Base-by-base conservation (phyloP, 495 filamentous ascomycete species). In the Penicillium verhagenii region DNA sequence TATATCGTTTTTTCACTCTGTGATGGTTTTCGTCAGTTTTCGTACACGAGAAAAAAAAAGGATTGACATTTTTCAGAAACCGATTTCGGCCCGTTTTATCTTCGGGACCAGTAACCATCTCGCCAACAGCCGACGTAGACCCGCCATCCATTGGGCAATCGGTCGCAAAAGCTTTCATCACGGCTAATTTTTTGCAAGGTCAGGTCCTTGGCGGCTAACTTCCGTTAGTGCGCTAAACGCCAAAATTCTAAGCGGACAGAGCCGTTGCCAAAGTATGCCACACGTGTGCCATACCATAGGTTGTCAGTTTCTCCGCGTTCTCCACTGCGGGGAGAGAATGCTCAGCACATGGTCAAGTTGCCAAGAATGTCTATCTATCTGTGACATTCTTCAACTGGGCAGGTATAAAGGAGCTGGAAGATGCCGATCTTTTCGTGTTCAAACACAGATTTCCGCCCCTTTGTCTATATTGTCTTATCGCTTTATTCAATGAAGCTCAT, bases 401-500 rank as follows among this genome's bases (percentile, higher is more conserved):
- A n/a, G 39, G 8, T 60, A 60, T 57, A 60, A 56, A 52, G 59
- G 31, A 16, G 19, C 29, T 7, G 8, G 47, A 50, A 4, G 5
- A 52, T 54, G 57, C 26, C 57, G 55, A 66, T 58, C 55, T 51
- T 47, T 19, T 19, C 18, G 9, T 44, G 6, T 9, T 48, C 7
- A 46, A 6, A 4, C 18, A 19, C 25, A 39, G n/a, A 18, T 29
- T 42, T 42, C 24, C 18, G 21, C n/a, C 31, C 16, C 14, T 40
- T 9, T 33, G 14, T 21, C 45, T 29, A 16, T 18, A 20, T 14
- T 33, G 33, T 20, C 46, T n/a, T n/a, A n/a, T n/a, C n/a, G n/a
- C n/a, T n/a, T n/a, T 42, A 25, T 52, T 18, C 29, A 19, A 75
- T 75, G 72, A 73, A 67, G 61, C 23, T 70, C 26, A 63, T 62